Conservation (phyloP, 805 yeast species). For the Schwanniomyces vanrijiae region DNA sequence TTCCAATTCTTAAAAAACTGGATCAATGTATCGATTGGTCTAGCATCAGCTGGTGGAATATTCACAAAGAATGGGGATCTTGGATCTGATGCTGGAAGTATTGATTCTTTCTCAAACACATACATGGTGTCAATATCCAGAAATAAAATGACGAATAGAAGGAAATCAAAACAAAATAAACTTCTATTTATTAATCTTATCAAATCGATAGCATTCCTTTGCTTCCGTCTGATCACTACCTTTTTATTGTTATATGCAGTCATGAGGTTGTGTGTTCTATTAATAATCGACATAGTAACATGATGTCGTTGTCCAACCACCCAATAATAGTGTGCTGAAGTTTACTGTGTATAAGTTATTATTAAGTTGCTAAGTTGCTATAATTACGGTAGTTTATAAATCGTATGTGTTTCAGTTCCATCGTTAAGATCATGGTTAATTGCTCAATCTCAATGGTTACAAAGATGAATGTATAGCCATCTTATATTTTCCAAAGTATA, state of each 20-base stretch:
- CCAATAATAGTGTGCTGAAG: not conserved
- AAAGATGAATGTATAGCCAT: not conserved
- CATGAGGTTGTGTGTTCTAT: not conserved
- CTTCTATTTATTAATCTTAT: too few species aligned
- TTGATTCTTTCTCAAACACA: conserved; percentile 14
- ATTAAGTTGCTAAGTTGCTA: not conserved
- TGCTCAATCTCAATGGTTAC: not conserved
- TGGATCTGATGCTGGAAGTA: conserved; percentile 33
- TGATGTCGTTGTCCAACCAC: not conserved
- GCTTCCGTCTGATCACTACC: not conserved
- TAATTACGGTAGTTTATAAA: not conserved
- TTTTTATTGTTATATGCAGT: not conserved
- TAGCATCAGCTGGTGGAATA: conserved; percentile 37
- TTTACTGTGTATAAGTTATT: not conserved
- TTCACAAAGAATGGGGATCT: conserved; percentile 39
- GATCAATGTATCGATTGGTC: conserved; percentile 39
- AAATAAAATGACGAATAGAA: not conserved
- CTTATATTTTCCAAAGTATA: not conserved
- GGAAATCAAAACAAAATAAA: not conserved
- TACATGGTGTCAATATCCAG: not conserved
- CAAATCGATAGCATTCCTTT: not conserved
- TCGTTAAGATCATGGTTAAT: too few species aligned
- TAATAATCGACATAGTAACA: not conserved
- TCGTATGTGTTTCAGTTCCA: too few species aligned
- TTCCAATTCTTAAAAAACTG: conserved; percentile 42